phyloP scores from a whole-genome alignment of 805 yeast genomes.

The Yarrowia deformans region DNA sequence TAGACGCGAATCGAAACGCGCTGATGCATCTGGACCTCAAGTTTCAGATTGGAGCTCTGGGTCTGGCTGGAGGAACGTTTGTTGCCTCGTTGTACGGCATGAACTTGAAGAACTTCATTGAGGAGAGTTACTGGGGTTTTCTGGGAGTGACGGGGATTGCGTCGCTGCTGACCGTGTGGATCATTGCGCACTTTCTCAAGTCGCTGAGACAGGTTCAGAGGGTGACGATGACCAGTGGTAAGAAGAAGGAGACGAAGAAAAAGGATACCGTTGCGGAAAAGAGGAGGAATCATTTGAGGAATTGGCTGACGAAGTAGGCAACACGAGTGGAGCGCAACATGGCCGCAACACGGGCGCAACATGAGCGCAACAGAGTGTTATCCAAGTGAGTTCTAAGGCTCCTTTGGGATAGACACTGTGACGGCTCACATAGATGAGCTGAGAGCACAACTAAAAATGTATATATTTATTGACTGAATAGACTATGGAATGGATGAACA shows the following conservation, averaged over 20 bases:
- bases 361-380: too few species aligned
- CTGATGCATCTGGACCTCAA: constrained; percentile 86
- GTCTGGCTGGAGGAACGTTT: constrained; percentile 83
- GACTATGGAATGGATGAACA: neutral
- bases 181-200: constrained; percentile 64
- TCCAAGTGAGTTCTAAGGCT: too few species aligned
- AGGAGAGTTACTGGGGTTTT: constrained; percentile 79
- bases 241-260: constrained; percentile 17
- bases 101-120: constrained; percentile 92
- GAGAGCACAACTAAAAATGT: constrained; percentile 5
- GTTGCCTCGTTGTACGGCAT: constrained; percentile 93
- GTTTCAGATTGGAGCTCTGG: constrained; percentile 82
- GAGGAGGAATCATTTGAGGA: constrained; percentile 23
- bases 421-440: too few species aligned
- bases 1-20: constrained; percentile 90
- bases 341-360: neutral
- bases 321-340: neutral
- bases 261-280: constrained; percentile 17
- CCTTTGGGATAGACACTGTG: too few species aligned
- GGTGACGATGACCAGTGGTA: constrained; percentile 66
- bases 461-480: constrained; percentile 28
- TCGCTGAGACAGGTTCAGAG: constrained; percentile 69
- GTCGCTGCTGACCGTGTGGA: constrained; percentile 53
- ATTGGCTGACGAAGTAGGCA: constrained; percentile 34
- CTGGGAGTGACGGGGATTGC: constrained; percentile 63